Percentiles rank a stretch among this genome's conserved stretches.
Evolutionary conservation across 164 flowering plant species (phyloP).

Genomic region (Stephania cephalantha): DNA sequence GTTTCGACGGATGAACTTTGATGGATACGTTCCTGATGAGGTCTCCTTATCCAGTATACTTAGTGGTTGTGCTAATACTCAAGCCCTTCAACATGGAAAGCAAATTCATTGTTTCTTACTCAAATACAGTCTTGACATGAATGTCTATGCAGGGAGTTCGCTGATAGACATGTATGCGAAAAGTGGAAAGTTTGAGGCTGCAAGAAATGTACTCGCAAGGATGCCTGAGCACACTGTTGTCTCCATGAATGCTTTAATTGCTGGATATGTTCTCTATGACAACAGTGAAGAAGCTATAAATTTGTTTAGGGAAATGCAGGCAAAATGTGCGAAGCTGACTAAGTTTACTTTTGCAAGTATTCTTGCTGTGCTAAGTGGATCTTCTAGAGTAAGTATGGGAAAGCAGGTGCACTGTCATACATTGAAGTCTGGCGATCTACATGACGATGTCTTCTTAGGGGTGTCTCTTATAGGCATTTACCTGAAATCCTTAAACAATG

Average conservation of each 20-base stretch:
- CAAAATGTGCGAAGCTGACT: slow-evolving; percentile 50
- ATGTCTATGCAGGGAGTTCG: slow-evolving; percentile 71
- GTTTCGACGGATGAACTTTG: slow-evolving; percentile 51
- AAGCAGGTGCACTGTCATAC: slow-evolving; percentile 58
- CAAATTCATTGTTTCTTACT: slow-evolving; percentile 58
- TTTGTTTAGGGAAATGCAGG: slow-evolving; percentile 42
- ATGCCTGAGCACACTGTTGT: slow-evolving; percentile 61
- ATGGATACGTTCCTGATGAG: slow-evolving; percentile 63
- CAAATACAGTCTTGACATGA: slow-evolving; percentile 57
- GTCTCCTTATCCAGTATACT: slow-evolving; percentile 66
- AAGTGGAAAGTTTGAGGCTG: slow-evolving; percentile 51
- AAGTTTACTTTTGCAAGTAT: slow-evolving; percentile 71
- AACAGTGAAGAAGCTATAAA: slow-evolving; percentile 43
- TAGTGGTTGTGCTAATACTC: slow-evolving; percentile 69
- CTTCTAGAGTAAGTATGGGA: slow-evolving; percentile 37
- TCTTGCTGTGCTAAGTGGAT: slow-evolving; percentile 48
- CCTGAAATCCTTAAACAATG: slow-evolving; percentile 31
- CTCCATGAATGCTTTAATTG: slow-evolving; percentile 70
- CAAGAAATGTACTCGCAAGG: slow-evolving; percentile 33
- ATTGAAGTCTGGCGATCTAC: slow-evolving; percentile 45
- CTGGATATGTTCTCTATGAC: slow-evolving; percentile 49
- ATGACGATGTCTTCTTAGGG: slow-evolving; percentile 44
- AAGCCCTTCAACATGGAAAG: slow-evolving; percentile 42
- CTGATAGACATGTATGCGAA: slow-evolving; percentile 86
- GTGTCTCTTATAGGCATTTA: slow-evolving; percentile 75